Evolutionary conservation across 2,329 filamentous ascomycete genomes (phyloP), one percentile per base, ranked within the genome.

Genomic region (Penicillium sp.): DNA sequence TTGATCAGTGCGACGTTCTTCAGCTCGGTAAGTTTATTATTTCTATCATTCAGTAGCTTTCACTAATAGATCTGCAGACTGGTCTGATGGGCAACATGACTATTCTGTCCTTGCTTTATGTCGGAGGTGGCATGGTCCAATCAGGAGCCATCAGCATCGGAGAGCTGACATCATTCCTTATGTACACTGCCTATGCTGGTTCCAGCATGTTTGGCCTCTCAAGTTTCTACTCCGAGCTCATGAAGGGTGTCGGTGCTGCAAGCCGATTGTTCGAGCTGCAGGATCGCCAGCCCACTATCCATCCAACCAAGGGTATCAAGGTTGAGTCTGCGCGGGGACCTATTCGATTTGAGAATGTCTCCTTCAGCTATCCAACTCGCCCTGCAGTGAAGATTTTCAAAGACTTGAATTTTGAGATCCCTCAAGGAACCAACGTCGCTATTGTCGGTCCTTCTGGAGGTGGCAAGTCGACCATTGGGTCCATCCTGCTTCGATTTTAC

Each of bases 161-260:
- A 70, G 94, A 99, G 68, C 81, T 99, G 47, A 96, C 95, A 1
- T 96, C 93, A 0, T 99, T 99, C 79, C 86, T 99, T 81, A 98
- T 99, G 94, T 99, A 98, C 78, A 96, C 93, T 3, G 94, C 92
- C 3, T 98, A 89, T 70, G 88, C 88, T 57, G 88, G 88, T 19
- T 95, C 91, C 53, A 96, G 92, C 78, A 86, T 99, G 66, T 97
- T 98, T 70, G 95, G 95, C 4, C 83, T 99, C 1, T 97, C 93
- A 4, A 92, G 91, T 60, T 99, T 99, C 80, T 99, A 97, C 79
- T 97, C 93, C 0, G 95, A 99, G 76, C 84, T 99, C 64, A 99
- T 99, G 95, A 99, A 99, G 78, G 96, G 96, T 45, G 94, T 97
- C 4, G 95, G 96, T 72, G 95, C 95, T 45, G 95, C 95, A n/a